Conservation (phyloP, 2,329 filamentous ascomycete genomes). For the Trichoderma koningii region DNA sequence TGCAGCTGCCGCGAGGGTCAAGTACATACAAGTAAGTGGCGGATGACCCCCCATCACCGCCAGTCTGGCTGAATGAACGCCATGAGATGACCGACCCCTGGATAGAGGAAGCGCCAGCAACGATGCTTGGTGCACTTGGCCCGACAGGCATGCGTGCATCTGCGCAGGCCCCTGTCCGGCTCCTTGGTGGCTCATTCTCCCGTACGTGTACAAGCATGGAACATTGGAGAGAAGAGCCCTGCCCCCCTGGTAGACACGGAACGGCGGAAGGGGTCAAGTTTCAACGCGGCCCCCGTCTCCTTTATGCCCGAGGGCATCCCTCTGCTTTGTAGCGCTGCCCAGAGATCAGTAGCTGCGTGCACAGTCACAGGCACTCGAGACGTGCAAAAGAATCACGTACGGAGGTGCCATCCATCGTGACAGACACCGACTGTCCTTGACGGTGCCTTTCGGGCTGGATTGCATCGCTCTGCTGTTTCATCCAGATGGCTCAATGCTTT, state of each 20-base stretch:
- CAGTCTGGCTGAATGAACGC: conserved; percentile 10
- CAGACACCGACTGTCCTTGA: conserved; percentile 15
- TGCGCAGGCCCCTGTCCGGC: conserved; percentile 10
- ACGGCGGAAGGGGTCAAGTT: conserved; percentile 6
- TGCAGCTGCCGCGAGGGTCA: neutral
- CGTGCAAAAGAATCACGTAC: neutral
- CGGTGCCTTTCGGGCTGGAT: conserved; percentile 8
- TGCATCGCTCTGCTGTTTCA: conserved; percentile 13
- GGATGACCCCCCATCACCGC: conserved; percentile 16
- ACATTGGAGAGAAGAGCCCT: neutral
- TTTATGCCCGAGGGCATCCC: conserved; percentile 13
- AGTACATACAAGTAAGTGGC: neutral
- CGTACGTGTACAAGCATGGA: conserved; percentile 10
- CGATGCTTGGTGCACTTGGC: neutral
- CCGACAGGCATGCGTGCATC: neutral
- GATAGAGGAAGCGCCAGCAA: neutral
- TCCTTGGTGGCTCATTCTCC: conserved; percentile 5
- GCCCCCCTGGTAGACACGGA: neutral
- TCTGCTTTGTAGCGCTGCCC: conserved; percentile 2
- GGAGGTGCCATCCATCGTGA: conserved; percentile 2
- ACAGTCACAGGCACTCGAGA: neutral
- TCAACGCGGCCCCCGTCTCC: conserved; percentile 12
- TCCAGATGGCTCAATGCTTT: no score
- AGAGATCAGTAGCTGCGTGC: conserved; percentile 4
- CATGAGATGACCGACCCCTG: neutral